Evolutionary conservation across 139 green algal genomes (phyloP), one percentile per base, ranked within the genome.

Genomic region (Closterium sp.): DNA sequence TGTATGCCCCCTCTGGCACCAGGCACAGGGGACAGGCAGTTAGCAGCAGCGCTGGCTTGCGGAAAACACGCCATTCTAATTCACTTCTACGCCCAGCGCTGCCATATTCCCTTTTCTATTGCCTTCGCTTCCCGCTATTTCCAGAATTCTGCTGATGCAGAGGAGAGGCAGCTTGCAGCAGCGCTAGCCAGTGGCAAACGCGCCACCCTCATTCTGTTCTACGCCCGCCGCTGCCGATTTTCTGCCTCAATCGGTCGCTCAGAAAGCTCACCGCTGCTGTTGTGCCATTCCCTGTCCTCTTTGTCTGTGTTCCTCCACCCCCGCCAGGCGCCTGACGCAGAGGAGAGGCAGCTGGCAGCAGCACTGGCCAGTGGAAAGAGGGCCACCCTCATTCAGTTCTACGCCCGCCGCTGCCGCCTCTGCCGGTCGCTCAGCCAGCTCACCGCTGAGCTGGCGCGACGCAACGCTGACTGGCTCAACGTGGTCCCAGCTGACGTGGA

Each of bases 401-500:
- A 93, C 88, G 93, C 91, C 23, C 55, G 19, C 21, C 21, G 30
- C 28, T 93, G 91, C 88, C 91, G 34, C 25, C 87, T 93, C 38
- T 93, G 91, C 87, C 30, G 31, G 33, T 93, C 91, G 21, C 34
- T 93, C 23, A 33, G 33, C 69, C 21, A 31, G 19, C 19, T 88
- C 28, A 32, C 93, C 28, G 33, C 23, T 23, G 33, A 93, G 25
- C 30, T 93, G 23, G 38, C 31, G 87, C 19, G 31, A 84, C 32
- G 55, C 38, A 31, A 93, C 31, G 33, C 33, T 25, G 64, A 93
- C 32, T 93, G 91, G 91, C 88, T 93, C 32, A 83, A 38, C 10
- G 88, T 93, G 33, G 88, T 93, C 16, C 31, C 36, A 25, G 88
- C 34, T 31, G 88, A 93, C 55, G 91, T 93, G 23, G 91, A 93